These are phyloP conservation scores for Brassica rapa DNA, from an alignment of 345 rosid species.

Conservation along the genomic window DNA sequence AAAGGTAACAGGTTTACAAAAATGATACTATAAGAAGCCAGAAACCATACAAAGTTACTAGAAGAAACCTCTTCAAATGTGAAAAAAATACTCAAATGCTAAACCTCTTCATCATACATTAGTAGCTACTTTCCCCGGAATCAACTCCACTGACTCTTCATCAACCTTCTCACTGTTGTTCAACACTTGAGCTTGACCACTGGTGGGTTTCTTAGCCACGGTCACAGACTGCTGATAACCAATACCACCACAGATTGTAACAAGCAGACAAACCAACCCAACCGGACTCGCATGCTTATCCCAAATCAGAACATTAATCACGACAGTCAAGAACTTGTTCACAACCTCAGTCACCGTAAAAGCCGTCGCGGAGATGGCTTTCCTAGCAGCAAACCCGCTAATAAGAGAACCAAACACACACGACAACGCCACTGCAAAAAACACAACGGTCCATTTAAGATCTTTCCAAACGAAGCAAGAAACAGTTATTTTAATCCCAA, in stretches of 20 bases:
- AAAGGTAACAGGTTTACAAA: neutral
- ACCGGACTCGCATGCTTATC: conserved; percentile 93
- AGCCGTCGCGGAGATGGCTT: conserved; percentile 91
- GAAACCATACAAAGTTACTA: neutral
- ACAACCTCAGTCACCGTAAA: conserved; percentile 98
- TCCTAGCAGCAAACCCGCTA: conserved; percentile 93
- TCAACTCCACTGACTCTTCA: neutral
- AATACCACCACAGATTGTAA: neutral
- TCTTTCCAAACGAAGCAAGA: too few species aligned
- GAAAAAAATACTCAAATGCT: too few species aligned
- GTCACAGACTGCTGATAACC: neutral
- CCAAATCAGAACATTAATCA: conserved; percentile 92
- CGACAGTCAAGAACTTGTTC: conserved; percentile 92
- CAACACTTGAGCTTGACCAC: neutral
- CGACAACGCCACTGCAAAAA: conserved; percentile 71
- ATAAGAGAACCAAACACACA: conserved; percentile 92
- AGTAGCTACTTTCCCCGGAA: neutral
- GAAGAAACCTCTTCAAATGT: neutral
- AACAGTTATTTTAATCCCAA: too few species aligned
- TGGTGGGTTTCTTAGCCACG: neutral
- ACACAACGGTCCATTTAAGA: conserved; percentile 40
- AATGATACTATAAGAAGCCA: neutral
- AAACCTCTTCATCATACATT: neutral
- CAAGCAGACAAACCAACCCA: conserved; percentile 56
- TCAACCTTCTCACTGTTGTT: neutral